These are phyloP conservation scores for Withania somnifera DNA, from an alignment of 305 asterid genomes.

Conservation along the genomic window DNA sequence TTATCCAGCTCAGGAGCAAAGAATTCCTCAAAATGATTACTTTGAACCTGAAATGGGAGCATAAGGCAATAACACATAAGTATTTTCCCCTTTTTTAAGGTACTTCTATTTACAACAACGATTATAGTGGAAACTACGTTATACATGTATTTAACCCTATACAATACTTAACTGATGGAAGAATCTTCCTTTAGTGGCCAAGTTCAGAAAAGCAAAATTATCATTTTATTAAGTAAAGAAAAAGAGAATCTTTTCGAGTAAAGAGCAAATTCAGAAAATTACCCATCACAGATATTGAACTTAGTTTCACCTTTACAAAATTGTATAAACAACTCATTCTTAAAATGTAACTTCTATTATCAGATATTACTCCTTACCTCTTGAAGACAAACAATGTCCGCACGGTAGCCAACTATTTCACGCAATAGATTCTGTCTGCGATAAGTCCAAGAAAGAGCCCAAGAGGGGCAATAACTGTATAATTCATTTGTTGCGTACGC, in stretches of 20 bases:
- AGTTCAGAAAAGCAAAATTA: neutral
- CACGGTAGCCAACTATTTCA: slow-evolving; percentile 84
- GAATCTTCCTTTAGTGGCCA: neutral
- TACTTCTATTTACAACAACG: neutral
- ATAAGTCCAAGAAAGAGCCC: slow-evolving; percentile 99
- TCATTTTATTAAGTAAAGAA: neutral
- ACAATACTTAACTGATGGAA: neutral
- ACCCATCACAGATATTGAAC: neutral
- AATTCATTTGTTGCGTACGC: slow-evolving; percentile 57
- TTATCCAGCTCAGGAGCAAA: slow-evolving; percentile 94
- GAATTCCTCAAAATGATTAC: slow-evolving; percentile 83
- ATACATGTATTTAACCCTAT: neutral
- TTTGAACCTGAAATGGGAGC: slow-evolving; percentile 57
- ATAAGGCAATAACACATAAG: neutral
- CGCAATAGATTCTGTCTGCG: slow-evolving; percentile 87
- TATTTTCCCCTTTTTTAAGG: neutral
- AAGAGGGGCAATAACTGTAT: slow-evolving; percentile 84
- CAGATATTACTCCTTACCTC: slow-evolving; percentile 47
- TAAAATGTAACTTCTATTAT: neutral
- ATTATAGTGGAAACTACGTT: neutral
- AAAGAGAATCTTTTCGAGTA: neutral
- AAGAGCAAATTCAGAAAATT: neutral
- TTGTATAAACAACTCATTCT: neutral
- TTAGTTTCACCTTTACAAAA: neutral
- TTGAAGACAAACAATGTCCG: slow-evolving; percentile 94